Conservation (phyloP, 2,329 filamentous ascomycete species). For the Stylonectria norvegica region DNA sequence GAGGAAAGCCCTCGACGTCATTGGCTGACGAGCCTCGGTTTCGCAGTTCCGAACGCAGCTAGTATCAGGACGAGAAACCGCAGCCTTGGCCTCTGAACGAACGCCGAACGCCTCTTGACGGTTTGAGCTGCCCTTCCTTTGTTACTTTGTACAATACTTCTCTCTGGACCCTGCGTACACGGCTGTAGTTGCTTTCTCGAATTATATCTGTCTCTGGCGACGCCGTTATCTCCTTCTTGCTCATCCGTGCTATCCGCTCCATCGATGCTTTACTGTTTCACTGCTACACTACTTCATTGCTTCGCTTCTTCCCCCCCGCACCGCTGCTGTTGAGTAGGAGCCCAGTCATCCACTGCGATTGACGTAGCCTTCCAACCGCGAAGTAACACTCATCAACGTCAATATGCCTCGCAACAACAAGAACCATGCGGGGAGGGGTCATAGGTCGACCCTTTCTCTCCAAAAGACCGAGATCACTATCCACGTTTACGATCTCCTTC, state of each 20-base stretch:
- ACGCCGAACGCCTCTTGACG: no score
- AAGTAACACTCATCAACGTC: conserved; percentile 15
- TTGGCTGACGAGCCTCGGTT: conserved; percentile 22
- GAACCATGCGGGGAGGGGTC: conserved; percentile 35
- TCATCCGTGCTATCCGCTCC: no score
- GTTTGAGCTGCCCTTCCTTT: conserved; percentile 14
- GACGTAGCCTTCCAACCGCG: conserved; percentile 22
- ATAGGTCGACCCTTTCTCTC: conserved; percentile 64
- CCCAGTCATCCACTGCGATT: conserved; percentile 20
- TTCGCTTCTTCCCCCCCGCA: neutral
- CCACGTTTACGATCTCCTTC: conserved; percentile 74
- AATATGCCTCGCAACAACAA: conserved; percentile 30
- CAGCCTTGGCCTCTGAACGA: conserved; percentile 7
- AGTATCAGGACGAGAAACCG: no score
- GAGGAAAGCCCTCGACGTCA: conserved; percentile 16
- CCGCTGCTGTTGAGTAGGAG: conserved; percentile 1
- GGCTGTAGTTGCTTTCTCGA: no score
- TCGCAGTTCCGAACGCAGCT: no score
- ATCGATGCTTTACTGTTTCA: no score
- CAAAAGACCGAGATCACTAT: conserved; percentile 72
- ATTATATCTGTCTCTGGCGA: no score
- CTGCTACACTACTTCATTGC: no score
- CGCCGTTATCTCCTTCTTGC: no score
- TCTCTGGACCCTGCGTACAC: no score
- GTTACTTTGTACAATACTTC: conserved; percentile 7